phyloP scores from a whole-genome alignment of 768 basidiomycete genomes.

The Clathrus columnatus region DNA sequence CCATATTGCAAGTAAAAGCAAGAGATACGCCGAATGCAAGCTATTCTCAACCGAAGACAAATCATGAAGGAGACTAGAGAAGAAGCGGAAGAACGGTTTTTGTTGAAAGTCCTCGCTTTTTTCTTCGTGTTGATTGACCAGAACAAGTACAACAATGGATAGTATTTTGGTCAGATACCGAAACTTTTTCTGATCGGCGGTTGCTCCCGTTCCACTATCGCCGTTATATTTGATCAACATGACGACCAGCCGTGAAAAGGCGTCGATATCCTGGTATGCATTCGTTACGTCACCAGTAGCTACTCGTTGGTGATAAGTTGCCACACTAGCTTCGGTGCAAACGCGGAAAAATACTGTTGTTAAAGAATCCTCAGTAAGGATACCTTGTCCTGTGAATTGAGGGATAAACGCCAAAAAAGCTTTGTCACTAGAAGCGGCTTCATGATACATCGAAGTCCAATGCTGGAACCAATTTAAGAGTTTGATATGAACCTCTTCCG shows the following conservation, averaged over 20 bases:
- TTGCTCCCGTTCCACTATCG: constrained; percentile 76
- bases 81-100: constrained; percentile 97
- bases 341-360: constrained; percentile 99
- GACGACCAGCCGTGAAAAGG: constrained; percentile 88
- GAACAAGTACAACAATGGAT: constrained; percentile 91
- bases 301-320: constrained; percentile 67
- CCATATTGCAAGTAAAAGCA: constrained; percentile 82
- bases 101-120: constrained; percentile 87
- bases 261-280: constrained; percentile 90
- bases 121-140: constrained; percentile 93
- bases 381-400: constrained; percentile 93
- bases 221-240: constrained; percentile 99
- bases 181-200: constrained; percentile 91
- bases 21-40: constrained; percentile 85
- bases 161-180: constrained; percentile 96
- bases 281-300: constrained; percentile 63
- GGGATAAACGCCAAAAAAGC: constrained; percentile 95
- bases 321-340: constrained; percentile 90
- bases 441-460: constrained; percentile 93
- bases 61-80: constrained; percentile 92
- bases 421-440: constrained; percentile 85
- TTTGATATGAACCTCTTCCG: constrained; percentile 66
- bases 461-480: constrained; percentile 80
- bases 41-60: constrained; percentile 77
- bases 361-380: constrained; percentile 89